Conservation (phyloP, 345 rosid species). For the Euclidium syriacum region DNA sequence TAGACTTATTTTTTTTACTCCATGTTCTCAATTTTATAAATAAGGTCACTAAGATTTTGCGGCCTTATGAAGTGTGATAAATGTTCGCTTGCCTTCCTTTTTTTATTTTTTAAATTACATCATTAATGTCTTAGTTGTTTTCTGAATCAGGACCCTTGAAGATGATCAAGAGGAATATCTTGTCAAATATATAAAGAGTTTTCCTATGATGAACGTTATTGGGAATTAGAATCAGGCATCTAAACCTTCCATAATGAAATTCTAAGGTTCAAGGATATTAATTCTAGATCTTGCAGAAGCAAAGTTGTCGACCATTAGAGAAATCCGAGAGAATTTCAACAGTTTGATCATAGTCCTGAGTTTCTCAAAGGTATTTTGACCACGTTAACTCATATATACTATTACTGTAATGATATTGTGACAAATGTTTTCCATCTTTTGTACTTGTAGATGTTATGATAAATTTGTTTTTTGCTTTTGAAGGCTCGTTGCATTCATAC, state of each 20-base stretch:
- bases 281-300: constrained; percentile 42
- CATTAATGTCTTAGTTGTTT: neutral
- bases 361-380: constrained; percentile 67
- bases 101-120: neutral
- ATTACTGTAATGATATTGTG: neutral
- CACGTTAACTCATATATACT: neutral
- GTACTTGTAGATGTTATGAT: constrained; percentile 3
- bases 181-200: constrained; percentile 83
- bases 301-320: constrained; percentile 43
- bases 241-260: constrained; percentile 74
- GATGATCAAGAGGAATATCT: constrained; percentile 57
- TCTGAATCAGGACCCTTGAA: constrained; percentile 17
- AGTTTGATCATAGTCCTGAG: constrained; percentile 59
- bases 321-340: constrained; percentile 54
- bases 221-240: constrained; percentile 84
- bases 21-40: neutral
- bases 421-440: constrained; percentile 1
- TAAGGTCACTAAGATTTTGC: neutral
- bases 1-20: neutral
- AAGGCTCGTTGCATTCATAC: constrained; percentile 79
- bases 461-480: constrained; percentile 24
- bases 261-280: constrained; percentile 53
- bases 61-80: no score
- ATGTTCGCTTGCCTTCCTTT: neutral
- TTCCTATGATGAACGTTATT: constrained; percentile 69